Percentiles rank a stretch among this genome's conserved stretches.
phyloP scores from a whole-genome alignment of 768 basidiomycete species.

The Suillus lakei region DNA sequence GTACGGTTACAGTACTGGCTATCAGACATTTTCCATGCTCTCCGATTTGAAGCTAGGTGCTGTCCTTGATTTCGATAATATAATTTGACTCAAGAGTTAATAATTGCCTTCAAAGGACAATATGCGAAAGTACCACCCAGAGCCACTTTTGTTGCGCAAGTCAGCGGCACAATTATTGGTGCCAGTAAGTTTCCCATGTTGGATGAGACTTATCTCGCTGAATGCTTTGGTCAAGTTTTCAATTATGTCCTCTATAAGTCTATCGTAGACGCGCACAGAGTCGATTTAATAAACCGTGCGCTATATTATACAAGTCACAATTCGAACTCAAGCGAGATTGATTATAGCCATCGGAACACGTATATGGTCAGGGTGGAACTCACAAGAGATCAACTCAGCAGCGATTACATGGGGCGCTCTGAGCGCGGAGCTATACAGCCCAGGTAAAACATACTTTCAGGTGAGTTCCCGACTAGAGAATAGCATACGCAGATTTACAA shows the following conservation, averaged over 20 bases:
- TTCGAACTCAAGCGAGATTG: slow-evolving; percentile 9
- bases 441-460: slow-evolving; percentile 49
- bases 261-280: slow-evolving; percentile 18
- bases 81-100: slow-evolving; percentile 14
- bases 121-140: slow-evolving; percentile 59
- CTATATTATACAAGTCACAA: background rate
- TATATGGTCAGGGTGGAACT: slow-evolving; percentile 42
- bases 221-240: slow-evolving; percentile 16
- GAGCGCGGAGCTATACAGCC: slow-evolving; percentile 55
- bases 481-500: background rate
- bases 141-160: slow-evolving; percentile 51
- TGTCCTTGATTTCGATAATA: background rate
- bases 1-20: slow-evolving; percentile 56
- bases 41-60: slow-evolving; percentile 42
- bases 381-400: slow-evolving; percentile 57
- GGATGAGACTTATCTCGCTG: background rate
- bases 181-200: slow-evolving; percentile 39
- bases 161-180: slow-evolving; percentile 55
- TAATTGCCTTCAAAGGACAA: slow-evolving; percentile 52
- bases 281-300: slow-evolving; percentile 18
- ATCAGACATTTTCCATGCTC: slow-evolving; percentile 57
- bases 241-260: slow-evolving; percentile 25
- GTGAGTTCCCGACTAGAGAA: slow-evolving; percentile 35
- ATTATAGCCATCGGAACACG: slow-evolving; percentile 19
- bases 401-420: slow-evolving; percentile 61